Evolutionary conservation across 345 rosid species (phyloP).

Genomic region (Aquilaria sinensis): DNA sequence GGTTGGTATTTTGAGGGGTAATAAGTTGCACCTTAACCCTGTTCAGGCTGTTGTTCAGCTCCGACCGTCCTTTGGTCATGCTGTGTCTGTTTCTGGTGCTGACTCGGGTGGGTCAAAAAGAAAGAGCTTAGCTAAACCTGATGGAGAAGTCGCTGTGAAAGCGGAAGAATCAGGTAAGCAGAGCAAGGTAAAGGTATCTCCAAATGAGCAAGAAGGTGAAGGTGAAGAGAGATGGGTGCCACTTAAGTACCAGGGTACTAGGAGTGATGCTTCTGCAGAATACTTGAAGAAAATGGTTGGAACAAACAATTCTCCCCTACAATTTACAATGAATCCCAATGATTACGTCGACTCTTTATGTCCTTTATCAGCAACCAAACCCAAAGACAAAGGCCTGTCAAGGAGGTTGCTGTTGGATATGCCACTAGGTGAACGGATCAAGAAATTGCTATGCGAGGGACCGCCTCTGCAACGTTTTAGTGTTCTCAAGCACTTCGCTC

Average conservation of each 20-base stretch:
- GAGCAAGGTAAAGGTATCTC: constrained; percentile 42
- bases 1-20: constrained; percentile 66
- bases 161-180: constrained; percentile 27
- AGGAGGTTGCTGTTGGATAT: constrained; percentile 57
- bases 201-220: constrained; percentile 35
- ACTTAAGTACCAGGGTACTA: constrained; percentile 69
- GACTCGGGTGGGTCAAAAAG: constrained; percentile 22
- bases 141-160: constrained; percentile 31
- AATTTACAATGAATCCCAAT: constrained; percentile 70
- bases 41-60: constrained; percentile 82
- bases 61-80: constrained; percentile 56
- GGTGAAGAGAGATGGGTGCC: constrained; percentile 71
- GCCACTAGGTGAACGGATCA: constrained; percentile 61
- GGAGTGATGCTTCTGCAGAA: constrained; percentile 51
- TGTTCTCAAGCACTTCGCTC: constrained; percentile 56
- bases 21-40: constrained; percentile 83
- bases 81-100: constrained; percentile 9
- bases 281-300: constrained; percentile 57
- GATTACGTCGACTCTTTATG: constrained; percentile 62
- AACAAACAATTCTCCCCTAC: constrained; percentile 41
- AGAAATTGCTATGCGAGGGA: constrained; percentile 68
- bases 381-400: constrained; percentile 29
- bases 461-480: constrained; percentile 49
- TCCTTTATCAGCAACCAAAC: constrained; percentile 39
- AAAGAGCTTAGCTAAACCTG: constrained; percentile 27